Evolutionary conservation across 441 rosid genomes (phyloP), one percentile per base, ranked within the genome.

Genomic region (Flueggea neowawraea): DNA sequence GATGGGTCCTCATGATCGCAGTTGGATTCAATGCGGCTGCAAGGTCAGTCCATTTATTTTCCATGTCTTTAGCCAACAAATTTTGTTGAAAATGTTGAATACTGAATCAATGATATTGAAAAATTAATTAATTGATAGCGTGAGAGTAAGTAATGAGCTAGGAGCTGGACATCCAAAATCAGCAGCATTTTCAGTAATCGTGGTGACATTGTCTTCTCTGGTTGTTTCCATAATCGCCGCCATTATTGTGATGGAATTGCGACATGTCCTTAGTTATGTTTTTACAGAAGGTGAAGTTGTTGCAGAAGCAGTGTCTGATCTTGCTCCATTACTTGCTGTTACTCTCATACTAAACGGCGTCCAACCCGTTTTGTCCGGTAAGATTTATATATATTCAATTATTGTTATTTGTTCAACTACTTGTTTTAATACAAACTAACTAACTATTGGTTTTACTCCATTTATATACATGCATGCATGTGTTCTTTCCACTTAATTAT

Each of bases 1-100:
- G 55, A 0, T 31, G 16, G 33, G 33, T 58, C 16, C 44, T 5
- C 44, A 69, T 69, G 73, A 58, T 69, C 9, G 41, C 73, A 0
- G 56, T 63, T 10, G 73, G 73, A 4, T 69, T 69, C 64, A 69
- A 63, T 54, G 73, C 73, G 10, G 73, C 73, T 49, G 73, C 60
- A 43, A 69, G 73, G 73, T 63, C 12, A 63, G 56, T 22, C 28
- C 28, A 22, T 22, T 22, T 22, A 22, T 22, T 22, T 22, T 22
- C 28, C 28, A 0, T 22, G 28, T 22, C 28, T 22, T 22, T 22
- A 22, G 28, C 28, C 1, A 22, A 22, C 28, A 22, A 22, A 0
- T 22, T 22, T 22, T 22, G 1, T 22, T 22, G 28, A 22, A 22
- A 22, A 22, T 22, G 28, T 2, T 2, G 28, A 22, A 22, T 22